These are phyloP conservation scores for Chlamydomonas urium DNA, from an alignment of 139 green algal species.

Conservation along the genomic window DNA sequence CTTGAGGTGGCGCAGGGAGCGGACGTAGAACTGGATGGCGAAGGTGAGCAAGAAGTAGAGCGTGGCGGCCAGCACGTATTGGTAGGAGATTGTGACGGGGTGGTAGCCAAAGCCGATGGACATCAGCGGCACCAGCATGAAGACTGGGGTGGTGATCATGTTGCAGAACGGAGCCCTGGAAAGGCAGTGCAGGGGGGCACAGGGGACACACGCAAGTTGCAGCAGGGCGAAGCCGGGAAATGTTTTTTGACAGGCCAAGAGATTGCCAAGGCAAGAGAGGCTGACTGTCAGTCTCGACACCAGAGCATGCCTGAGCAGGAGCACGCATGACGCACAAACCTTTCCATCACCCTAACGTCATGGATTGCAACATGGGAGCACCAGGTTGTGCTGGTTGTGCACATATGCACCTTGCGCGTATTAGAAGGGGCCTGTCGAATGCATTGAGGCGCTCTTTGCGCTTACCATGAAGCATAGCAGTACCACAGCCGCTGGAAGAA, in stretches of 20 bases:
- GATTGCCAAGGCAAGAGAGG: too few species aligned
- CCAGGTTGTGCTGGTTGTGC: slow-evolving; percentile 29
- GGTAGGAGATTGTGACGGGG: slow-evolving; percentile 17
- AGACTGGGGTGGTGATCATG: background rate
- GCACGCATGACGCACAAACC: too few species aligned
- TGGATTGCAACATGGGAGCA: too few species aligned
- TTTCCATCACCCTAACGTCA: too few species aligned
- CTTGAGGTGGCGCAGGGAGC: slow-evolving; percentile 3
- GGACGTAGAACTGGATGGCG: slow-evolving; percentile 15
- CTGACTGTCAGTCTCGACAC: too few species aligned
- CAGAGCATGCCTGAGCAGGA: too few species aligned
- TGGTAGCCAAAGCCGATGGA: slow-evolving; percentile 25
- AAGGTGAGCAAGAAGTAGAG: background rate
- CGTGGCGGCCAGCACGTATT: slow-evolving; percentile 7
- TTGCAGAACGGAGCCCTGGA: slow-evolving; percentile 7
- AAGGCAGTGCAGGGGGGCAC: too few species aligned
- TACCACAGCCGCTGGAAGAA: slow-evolving; percentile 47
- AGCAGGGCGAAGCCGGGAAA: too few species aligned
- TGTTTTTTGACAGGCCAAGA: too few species aligned
- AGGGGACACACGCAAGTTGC: too few species aligned
- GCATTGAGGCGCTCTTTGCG: too few species aligned
- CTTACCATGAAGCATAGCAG: slow-evolving; percentile 46
- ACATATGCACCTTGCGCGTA: slow-evolving; percentile 10
- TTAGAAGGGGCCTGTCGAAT: too few species aligned
- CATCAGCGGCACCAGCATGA: slow-evolving; percentile 23